phyloP scores from a whole-genome alignment of 208 protist species.

The Herpetomonas samuelpessoai region DNA sequence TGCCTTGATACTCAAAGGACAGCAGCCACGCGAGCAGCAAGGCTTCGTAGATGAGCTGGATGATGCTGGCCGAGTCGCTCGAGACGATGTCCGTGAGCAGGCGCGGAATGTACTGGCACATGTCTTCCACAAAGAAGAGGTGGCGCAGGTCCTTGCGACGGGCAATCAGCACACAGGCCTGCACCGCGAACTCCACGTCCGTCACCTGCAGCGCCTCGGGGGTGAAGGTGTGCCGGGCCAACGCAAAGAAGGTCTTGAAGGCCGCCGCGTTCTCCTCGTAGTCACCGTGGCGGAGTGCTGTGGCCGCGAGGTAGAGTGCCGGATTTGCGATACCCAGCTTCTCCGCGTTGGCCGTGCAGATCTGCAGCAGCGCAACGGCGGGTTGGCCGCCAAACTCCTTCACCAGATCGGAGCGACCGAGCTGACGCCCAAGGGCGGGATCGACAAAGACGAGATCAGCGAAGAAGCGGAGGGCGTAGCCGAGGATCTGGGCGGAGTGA shows the following conservation, averaged over 20 bases:
- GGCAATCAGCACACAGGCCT: conserved; percentile 73
- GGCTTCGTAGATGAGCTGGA: conserved; percentile 84
- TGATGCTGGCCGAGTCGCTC: conserved; percentile 71
- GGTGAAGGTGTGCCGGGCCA: conserved; percentile 45
- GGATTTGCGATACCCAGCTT: conserved; percentile 59
- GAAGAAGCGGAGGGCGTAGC: conserved; percentile 77
- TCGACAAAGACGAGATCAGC: conserved; percentile 61
- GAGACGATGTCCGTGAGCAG: conserved; percentile 81
- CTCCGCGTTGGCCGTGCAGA: conserved; percentile 34
- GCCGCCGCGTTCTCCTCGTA: conserved; percentile 39
- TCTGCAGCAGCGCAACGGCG: conserved; percentile 48
- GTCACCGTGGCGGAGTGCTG: conserved; percentile 60
- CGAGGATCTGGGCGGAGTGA: conserved; percentile 45
- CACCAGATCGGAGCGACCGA: conserved; percentile 37
- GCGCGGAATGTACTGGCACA: conserved; percentile 63
- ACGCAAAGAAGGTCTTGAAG: conserved; percentile 60
- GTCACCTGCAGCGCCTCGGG: conserved; percentile 57
- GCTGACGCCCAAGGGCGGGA: conserved; percentile 37
- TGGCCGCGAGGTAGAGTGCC: conserved; percentile 69
- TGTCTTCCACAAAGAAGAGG: conserved; percentile 68
- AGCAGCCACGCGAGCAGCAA: conserved; percentile 79
- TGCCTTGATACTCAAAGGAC: conserved; percentile 82
- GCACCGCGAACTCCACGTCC: conserved; percentile 67
- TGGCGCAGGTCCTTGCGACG: conserved; percentile 65
- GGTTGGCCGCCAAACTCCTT: conserved; percentile 47